Conservation (phyloP, 495 filamentous ascomycete genomes). For the Penicillium malachiteum region DNA sequence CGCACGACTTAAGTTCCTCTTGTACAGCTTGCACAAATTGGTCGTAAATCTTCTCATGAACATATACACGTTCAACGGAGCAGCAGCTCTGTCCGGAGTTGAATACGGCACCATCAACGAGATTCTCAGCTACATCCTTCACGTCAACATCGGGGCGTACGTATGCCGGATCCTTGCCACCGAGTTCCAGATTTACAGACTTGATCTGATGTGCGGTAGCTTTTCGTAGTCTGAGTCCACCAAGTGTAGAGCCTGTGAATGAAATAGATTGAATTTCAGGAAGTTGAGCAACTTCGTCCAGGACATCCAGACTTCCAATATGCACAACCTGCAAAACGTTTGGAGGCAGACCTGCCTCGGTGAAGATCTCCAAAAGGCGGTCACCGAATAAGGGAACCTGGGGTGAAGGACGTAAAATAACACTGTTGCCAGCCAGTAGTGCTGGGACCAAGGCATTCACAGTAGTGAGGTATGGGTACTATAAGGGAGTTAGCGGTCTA, state of each 20-base stretch:
- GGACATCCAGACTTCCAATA: constrained; percentile 66
- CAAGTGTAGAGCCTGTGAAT: constrained; percentile 89
- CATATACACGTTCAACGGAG: constrained; percentile 88
- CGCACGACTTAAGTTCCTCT: constrained; percentile 62
- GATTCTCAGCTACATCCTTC: constrained; percentile 84
- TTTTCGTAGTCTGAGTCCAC: constrained; percentile 77
- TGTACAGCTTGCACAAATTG: constrained; percentile 73
- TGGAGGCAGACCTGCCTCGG: constrained; percentile 72
- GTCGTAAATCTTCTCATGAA: constrained; percentile 81
- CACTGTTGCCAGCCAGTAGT: constrained; percentile 80
- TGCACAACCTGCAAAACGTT: constrained; percentile 89
- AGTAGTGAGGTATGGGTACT: constrained; percentile 94
- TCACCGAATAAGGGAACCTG: constrained; percentile 90
- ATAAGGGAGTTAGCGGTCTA: constrained; percentile 5
- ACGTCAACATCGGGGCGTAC: constrained; percentile 83
- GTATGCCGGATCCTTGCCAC: constrained; percentile 93
- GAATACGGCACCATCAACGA: constrained; percentile 93
- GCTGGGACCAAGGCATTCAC: constrained; percentile 90
- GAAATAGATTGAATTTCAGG: constrained; percentile 75
- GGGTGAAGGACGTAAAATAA: constrained; percentile 89
- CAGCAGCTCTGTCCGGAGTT: constrained; percentile 98
- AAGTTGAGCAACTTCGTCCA: constrained; percentile 73
- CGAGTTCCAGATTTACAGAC: constrained; percentile 84
- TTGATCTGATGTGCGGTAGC: constrained; percentile 78
- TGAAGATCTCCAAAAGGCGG: constrained; percentile 73